Percentiles rank a stretch among this genome's conserved stretches.
Conservation (phyloP, 2,329 filamentous ascomycete genomes). For the Akanthomyces uredinophilus region DNA sequence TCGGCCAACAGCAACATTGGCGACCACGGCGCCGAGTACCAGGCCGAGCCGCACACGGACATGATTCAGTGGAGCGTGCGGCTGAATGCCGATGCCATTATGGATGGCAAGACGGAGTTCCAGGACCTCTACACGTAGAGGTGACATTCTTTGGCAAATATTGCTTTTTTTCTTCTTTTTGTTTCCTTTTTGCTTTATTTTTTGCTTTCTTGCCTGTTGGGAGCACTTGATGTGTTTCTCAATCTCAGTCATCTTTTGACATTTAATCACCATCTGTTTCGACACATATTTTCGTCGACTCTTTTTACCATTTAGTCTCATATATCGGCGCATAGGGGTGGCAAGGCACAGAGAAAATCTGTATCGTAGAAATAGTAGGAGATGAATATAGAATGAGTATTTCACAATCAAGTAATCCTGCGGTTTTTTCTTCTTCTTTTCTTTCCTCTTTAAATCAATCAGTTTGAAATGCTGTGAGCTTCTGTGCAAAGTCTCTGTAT, state of each 20-base stretch:
- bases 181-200: neutral
- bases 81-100: conserved; percentile 9
- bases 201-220: no score
- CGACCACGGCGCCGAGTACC: conserved; percentile 26
- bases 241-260: neutral
- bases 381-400: neutral
- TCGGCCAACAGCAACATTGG: conserved; percentile 32
- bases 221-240: neutral
- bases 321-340: conserved; percentile 8
- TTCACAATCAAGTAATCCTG: no score
- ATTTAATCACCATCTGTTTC: neutral
- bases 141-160: neutral
- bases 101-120: conserved; percentile 14
- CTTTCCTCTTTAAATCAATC: no score
- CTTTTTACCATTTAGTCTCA: neutral
- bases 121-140: neutral
- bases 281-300: neutral
- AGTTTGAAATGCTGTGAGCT: no score
- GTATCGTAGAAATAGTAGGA: neutral
- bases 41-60: conserved; percentile 19
- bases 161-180: neutral
- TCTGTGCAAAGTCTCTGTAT: no score
- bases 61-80: conserved; percentile 17
- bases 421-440: no score
- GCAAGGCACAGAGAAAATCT: neutral